phyloP scores from a whole-genome alignment of 163 green algal species.

The Chlorella variabilis region DNA sequence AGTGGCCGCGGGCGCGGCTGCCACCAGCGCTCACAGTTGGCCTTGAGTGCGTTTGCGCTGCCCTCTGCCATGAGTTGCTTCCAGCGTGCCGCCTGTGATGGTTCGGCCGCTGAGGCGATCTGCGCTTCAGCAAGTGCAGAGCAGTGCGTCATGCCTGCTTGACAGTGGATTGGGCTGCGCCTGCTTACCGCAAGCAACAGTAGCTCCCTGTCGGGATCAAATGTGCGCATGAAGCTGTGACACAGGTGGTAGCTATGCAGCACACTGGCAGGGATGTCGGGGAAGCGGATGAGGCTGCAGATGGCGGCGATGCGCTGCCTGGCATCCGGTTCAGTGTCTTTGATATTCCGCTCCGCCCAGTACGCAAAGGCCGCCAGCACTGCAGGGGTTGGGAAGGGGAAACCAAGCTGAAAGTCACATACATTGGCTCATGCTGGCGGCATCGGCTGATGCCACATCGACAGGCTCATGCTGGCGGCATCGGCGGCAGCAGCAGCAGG shows the following conservation, averaged over 20 bases:
- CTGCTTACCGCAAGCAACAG: neutral
- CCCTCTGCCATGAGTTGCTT: too few species aligned
- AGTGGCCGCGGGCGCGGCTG: too few species aligned
- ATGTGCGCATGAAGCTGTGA: neutral
- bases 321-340: too few species aligned
- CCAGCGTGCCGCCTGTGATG: too few species aligned
- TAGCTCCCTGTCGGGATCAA: constrained; percentile 1
- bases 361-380: neutral
- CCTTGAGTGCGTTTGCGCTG: too few species aligned
- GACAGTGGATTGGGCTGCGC: neutral
- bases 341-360: neutral
- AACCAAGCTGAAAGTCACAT: too few species aligned
- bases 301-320: neutral
- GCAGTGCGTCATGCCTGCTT: too few species aligned
- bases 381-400: too few species aligned
- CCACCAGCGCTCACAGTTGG: too few species aligned
- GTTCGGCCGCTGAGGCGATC: too few species aligned
- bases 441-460: neutral
- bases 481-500: too few species aligned
- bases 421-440: neutral
- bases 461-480: neutral
- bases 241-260: neutral
- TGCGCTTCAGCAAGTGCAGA: too few species aligned
- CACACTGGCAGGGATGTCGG: neutral
- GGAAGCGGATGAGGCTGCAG: neutral